These are phyloP conservation scores for Wickerhamiella bombiphila DNA, from an alignment of 805 yeast species.

Conservation along the genomic window DNA sequence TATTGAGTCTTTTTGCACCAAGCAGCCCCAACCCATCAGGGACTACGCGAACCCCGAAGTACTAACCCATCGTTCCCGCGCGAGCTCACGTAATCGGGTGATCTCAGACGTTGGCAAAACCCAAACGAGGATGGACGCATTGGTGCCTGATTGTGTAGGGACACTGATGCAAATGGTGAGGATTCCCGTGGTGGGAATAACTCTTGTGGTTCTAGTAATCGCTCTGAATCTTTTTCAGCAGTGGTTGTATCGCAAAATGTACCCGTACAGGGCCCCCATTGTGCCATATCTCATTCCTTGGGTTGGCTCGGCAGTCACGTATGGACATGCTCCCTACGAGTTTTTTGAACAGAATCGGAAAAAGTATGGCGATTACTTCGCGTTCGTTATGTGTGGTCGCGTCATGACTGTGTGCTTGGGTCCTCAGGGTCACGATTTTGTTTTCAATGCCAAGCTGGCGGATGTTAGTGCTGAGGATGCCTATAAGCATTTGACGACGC, in stretches of 20 bases:
- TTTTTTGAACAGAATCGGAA: conserved; percentile 67
- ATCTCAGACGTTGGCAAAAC: too few species aligned
- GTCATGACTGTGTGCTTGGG: conserved; percentile 93
- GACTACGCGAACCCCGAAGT: too few species aligned
- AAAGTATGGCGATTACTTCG: conserved; percentile 85
- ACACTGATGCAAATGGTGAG: too few species aligned
- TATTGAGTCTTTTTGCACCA: too few species aligned
- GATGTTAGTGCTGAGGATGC: conserved; percentile 96
- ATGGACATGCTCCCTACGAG: conserved; percentile 87
- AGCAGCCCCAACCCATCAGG: too few species aligned
- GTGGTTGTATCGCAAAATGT: conserved; percentile 19
- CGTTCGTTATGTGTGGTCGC: conserved; percentile 78
- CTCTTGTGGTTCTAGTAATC: conserved; percentile 11
- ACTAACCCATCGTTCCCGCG: too few species aligned
- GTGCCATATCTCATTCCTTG: conserved; percentile 91
- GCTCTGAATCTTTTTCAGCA: conserved; percentile 24
- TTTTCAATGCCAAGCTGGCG: conserved; percentile 72
- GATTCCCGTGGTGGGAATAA: conserved; percentile 17
- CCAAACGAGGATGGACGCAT: too few species aligned
- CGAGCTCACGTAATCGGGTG: too few species aligned
- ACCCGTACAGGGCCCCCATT: conserved; percentile 66
- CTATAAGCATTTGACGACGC: conserved; percentile 93
- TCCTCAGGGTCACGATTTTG: conserved; percentile 95
- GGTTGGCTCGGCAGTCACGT: conserved; percentile 80
- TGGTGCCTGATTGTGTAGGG: too few species aligned